Evolutionary conservation across 257 asterid genomes (phyloP), one percentile per base, ranked within the genome.

Genomic region (Solanum sejunctum): DNA sequence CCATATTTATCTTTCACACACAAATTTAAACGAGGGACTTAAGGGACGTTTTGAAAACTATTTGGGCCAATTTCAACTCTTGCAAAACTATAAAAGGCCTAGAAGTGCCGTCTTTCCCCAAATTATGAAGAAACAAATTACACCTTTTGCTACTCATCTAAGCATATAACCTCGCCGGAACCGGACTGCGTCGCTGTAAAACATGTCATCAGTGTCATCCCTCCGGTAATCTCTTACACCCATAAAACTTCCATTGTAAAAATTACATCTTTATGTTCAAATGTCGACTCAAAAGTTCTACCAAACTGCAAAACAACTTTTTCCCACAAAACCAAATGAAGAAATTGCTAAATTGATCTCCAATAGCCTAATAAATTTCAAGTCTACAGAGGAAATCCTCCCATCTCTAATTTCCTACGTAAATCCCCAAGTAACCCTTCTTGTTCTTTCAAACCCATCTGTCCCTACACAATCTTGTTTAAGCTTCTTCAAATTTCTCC

Each of bases 361-460:
- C 63, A 89, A 87, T 86, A 15, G 91, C 85, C 93, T 94, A 64
- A 90, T 88, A 23, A 84, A 55, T 45, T 87, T 91, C 1, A 39
- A 86, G 3, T 90, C 88, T 39, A 82, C 87, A 32, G 82, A 77
- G 39, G 84, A 61, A 8, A 75, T 87, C 58, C n/a, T 90, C 28
- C 84, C 89, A 47, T 85, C 94, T 55, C 89, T 91, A 55, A 21
- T 88, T 78, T 86, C 93, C 84, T 75, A 85, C 81, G 88, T 93
- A 17, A 90, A 92, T 87, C 83, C 94, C 85, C 84, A 75, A 47
- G 80, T 88, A 61, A 90, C 87, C 75, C 87, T 83, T 86, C 93
- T 90, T 32, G 91, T 96, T 57, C 90, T 94, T 87, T 89, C 96
- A 23, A 92, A 95, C 90, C 97, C 94, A 5, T 86, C 54, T 80